Evolutionary conservation across 2,329 filamentous ascomycete species (phyloP).

Genomic region (Phaeosphaeriaceae sp.): DNA sequence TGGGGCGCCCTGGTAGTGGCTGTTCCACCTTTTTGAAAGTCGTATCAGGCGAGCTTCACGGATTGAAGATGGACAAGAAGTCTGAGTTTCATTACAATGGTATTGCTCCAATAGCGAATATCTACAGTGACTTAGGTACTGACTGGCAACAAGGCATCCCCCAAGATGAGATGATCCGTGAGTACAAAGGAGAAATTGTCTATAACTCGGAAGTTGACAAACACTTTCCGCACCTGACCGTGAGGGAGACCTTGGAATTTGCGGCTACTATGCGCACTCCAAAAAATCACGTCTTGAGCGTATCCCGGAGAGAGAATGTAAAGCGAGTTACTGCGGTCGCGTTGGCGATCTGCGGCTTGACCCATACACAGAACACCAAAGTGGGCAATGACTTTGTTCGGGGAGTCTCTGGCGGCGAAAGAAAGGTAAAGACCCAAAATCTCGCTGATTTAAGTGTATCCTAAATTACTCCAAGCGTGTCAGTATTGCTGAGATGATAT

Average conservation of each 20-base stretch:
- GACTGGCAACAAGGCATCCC: too few relatives aligned
- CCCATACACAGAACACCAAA: slow-evolving; percentile 67
- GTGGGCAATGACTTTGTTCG: slow-evolving; percentile 71
- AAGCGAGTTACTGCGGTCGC: slow-evolving; percentile 60
- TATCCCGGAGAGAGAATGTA: too few relatives aligned
- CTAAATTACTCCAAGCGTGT: too few relatives aligned
- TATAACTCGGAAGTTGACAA: slow-evolving; percentile 60
- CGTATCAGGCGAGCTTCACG: too few relatives aligned
- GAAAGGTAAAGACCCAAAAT: too few relatives aligned
- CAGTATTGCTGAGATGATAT: slow-evolving; percentile 69
- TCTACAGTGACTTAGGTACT: too few relatives aligned
- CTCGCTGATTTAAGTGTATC: too few relatives aligned
- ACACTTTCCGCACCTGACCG: slow-evolving; percentile 59
- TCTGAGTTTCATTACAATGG: too few relatives aligned
- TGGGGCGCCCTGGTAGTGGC: slow-evolving; percentile 73
- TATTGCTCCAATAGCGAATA: too few relatives aligned
- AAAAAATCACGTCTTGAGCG: slow-evolving; percentile 48
- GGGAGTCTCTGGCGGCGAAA: slow-evolving; percentile 71
- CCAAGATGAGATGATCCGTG: too few relatives aligned
- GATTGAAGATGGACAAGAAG: too few relatives aligned
- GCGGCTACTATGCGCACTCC: slow-evolving; percentile 65
- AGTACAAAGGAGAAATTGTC: background rate
- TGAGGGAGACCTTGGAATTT: slow-evolving; percentile 61
- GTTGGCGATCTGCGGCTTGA: slow-evolving; percentile 48
- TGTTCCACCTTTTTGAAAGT: slow-evolving; percentile 63